Evolutionary conservation across 2,329 filamentous ascomycete genomes (phyloP).

Genomic region (Dactylonectria macrodidyma): DNA sequence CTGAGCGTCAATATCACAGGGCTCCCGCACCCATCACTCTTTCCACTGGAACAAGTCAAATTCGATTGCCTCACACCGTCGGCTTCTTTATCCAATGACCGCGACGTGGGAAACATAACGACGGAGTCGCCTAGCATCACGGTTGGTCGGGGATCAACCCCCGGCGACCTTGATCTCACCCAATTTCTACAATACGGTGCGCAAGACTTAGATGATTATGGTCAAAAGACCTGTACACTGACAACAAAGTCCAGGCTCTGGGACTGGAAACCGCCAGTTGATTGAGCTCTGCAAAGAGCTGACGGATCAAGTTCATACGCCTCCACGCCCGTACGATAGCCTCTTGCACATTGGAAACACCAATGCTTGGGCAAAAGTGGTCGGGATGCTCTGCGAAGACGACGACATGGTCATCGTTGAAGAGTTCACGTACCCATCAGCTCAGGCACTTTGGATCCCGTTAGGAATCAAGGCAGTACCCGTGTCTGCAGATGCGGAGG

Average conservation of each 20-base stretch:
- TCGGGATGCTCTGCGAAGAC: constrained; percentile 48
- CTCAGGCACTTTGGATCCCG: constrained; percentile 51
- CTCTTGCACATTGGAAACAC: constrained; percentile 50
- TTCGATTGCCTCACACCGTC: constrained; percentile 30
- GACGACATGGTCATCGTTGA: constrained; percentile 49
- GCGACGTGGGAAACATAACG: neutral
- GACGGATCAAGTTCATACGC: constrained; percentile 40
- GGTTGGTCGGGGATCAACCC: constrained; percentile 20
- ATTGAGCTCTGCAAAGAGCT: constrained; percentile 36
- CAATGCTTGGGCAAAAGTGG: constrained; percentile 51
- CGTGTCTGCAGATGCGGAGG: constrained; percentile 46
- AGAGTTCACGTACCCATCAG: constrained; percentile 51
- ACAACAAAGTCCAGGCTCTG: constrained; percentile 23
- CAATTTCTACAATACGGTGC: constrained; percentile 40
- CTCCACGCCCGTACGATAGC: constrained; percentile 41
- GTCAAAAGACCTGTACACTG: neutral
- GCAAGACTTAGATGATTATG: neutral
- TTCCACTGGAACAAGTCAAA: constrained; percentile 40
- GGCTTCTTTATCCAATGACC: constrained; percentile 9
- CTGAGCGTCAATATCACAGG: constrained; percentile 31
- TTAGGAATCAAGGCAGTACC: constrained; percentile 45
- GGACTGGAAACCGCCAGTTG: constrained; percentile 38
- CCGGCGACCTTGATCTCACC: constrained; percentile 34
- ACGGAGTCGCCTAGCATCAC: constrained; percentile 14
- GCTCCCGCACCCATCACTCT: constrained; percentile 49